These are phyloP conservation scores for Sutorius eximius DNA, from an alignment of 1,284 basidiomycete genomes.

Conservation along the genomic window DNA sequence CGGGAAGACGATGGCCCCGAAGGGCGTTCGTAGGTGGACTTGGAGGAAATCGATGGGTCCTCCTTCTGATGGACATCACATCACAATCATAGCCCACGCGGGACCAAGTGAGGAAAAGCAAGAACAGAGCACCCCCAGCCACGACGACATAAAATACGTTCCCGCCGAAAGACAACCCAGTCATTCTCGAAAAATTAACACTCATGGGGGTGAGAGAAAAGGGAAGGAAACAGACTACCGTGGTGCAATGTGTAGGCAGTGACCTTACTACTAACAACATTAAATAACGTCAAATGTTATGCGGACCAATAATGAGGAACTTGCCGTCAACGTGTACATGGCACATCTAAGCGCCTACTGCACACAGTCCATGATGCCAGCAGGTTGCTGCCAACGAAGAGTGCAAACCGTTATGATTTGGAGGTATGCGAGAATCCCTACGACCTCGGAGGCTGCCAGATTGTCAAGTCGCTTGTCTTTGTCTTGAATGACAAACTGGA, in stretches of 20 bases:
- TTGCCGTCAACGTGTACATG: no score
- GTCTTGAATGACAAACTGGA: no score
- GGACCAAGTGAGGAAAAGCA: background rate
- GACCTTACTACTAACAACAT: no score
- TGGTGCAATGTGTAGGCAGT: background rate
- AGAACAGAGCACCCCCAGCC: background rate
- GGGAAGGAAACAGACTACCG: background rate
- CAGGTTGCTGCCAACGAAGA: no score
- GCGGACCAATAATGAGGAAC: no score
- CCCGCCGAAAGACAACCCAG: background rate
- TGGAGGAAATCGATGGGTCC: conserved; percentile 4
- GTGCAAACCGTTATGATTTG: no score
- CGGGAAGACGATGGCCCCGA: conserved; percentile 7
- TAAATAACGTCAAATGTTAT: no score
- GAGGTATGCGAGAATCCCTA: no score
- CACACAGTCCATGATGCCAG: no score
- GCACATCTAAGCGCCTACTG: no score
- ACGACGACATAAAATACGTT: background rate
- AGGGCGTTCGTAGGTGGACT: conserved; percentile 7
- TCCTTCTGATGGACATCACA: background rate
- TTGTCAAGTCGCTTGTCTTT: no score
- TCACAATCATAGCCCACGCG: background rate
- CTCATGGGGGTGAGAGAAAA: background rate
- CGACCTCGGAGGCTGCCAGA: no score
- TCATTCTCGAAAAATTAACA: background rate